Evolutionary conservation across 2,329 filamentous ascomycete species (phyloP).

Genomic region (Chrysoporthe austroafricana): DNA sequence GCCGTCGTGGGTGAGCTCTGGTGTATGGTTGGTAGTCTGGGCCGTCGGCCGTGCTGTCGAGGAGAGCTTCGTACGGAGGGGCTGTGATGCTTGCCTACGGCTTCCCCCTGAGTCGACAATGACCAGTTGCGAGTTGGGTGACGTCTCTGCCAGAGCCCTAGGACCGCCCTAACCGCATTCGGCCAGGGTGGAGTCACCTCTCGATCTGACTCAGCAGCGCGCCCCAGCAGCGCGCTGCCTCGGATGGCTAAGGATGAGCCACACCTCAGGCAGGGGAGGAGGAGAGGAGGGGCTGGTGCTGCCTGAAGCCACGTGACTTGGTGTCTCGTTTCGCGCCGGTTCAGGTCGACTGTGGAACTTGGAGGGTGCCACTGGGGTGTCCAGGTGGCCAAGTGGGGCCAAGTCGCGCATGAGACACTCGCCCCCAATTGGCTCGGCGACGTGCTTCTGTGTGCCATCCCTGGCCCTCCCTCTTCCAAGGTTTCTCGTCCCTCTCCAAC

Average conservation of each 20-base stretch:
- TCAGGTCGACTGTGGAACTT: background rate
- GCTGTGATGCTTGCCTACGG: slow-evolving; percentile 11
- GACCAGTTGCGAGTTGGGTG: slow-evolving; percentile 7
- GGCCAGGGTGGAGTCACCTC: background rate
- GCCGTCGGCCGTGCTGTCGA: slow-evolving; percentile 4
- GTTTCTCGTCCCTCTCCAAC: slow-evolving; percentile 4
- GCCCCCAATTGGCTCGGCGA: background rate
- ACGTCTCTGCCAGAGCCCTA: background rate
- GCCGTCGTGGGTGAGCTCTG: slow-evolving; percentile 30
- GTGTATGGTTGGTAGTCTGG: background rate
- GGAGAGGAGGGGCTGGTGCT: slow-evolving; percentile 19
- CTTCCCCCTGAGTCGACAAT: slow-evolving; percentile 12
- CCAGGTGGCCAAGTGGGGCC: background rate
- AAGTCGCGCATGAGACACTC: background rate
- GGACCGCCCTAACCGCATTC: background rate
- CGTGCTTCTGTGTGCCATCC: background rate
- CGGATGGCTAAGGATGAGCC: slow-evolving; percentile 13
- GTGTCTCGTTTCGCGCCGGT: slow-evolving; percentile 20
- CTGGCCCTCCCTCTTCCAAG: background rate
- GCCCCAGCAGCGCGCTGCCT: background rate
- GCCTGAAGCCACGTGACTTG: slow-evolving; percentile 27
- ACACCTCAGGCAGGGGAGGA: slow-evolving; percentile 9
- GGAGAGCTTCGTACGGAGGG: background rate
- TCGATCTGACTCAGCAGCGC: slow-evolving; percentile 8
- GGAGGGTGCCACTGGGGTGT: background rate